Percentiles rank a stretch among this genome's conserved stretches.
Evolutionary conservation across 306 rosid species (phyloP).

Genomic region (Ochetophila trinervis): DNA sequence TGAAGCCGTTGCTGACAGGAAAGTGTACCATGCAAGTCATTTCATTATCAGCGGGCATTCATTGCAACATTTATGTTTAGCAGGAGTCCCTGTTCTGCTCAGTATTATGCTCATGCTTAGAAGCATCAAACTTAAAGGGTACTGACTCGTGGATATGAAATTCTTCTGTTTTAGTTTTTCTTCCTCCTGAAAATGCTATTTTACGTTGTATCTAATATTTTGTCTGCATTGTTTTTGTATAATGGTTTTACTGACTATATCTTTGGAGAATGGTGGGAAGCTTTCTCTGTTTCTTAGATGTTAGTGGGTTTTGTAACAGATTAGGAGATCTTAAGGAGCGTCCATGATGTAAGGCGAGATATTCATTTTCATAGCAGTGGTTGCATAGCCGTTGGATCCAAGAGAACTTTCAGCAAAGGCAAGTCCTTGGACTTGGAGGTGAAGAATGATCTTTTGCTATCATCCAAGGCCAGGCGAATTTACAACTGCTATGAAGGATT

Average conservation of each 20-base stretch:
- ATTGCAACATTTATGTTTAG: slow-evolving; percentile 54
- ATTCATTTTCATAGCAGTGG: neutral
- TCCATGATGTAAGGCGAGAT: slow-evolving; percentile 29
- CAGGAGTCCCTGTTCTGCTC: slow-evolving; percentile 46
- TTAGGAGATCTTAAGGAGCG: slow-evolving; percentile 41
- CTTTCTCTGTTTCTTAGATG: slow-evolving; percentile 7
- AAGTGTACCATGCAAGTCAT: slow-evolving; percentile 41
- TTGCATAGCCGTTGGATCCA: neutral
- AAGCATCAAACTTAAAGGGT: slow-evolving; percentile 43
- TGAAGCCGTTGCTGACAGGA: slow-evolving; percentile 54
- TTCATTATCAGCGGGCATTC: slow-evolving; percentile 61
- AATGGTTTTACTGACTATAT: neutral
- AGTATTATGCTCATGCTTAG: slow-evolving; percentile 58
- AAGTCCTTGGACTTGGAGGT: slow-evolving; percentile 3
- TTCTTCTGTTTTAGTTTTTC: neutral
- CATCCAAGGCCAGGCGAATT: neutral
- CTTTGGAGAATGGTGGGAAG: neutral
- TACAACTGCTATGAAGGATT: neutral
- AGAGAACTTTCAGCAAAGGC: neutral
- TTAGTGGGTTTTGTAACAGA: slow-evolving; percentile 36
- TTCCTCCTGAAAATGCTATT: neutral
- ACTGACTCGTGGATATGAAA: neutral
- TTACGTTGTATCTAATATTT: neutral
- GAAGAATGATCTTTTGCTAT: neutral
- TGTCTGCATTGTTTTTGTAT: neutral